Evolutionary conservation across 768 basidiomycete species (phyloP), one percentile per base, ranked within the genome.

Genomic region (Suillus weaverae): DNA sequence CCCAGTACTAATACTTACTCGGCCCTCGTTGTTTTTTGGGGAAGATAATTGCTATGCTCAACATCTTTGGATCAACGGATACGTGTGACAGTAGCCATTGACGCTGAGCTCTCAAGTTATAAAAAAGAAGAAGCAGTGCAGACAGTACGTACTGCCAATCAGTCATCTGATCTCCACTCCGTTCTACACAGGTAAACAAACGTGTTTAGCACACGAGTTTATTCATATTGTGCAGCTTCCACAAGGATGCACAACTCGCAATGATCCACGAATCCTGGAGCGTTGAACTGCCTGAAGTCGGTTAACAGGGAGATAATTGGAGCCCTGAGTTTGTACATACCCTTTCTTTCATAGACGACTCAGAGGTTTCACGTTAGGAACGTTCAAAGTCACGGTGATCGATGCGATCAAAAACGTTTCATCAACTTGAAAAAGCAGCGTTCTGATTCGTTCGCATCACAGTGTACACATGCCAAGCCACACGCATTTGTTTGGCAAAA

Each of bases 401-500:
- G 2, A 46, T 46, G 44, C n/a, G n/a, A 11, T 22, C 11, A n/a
- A n/a, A 10, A 44, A n/a, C 9, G 10, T n/a, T 44, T 9, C 33
- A 35, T 9, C 5, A 35, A n/a, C n/a, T n/a, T n/a, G n/a, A n/a
- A 35, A 35, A 35, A 35, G 8, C 4, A 35, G 33, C 4, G 33
- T 35, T 35, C 33, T 9, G 8, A 35, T 3, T 35, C 33, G 2
- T 35, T 4, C 33, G 5, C 4, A 35, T n/a, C n/a, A n/a, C n/a
- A n/a, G n/a, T n/a, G n/a, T 35, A 35, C 33, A 35, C 33, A 7
- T 35, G 33, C 26, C 26, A 26, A 35, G 33, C 8, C 5, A 35
- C 33, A 64, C 11, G 9, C 32, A 36, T 48, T 70, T 74, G 67
- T 76, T 74, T 74, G 71, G 66, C 68, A 74, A 61, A 8, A 36